phyloP scores from a whole-genome alignment of 1,284 basidiomycete species.

The Trichosporon coremiiforme region DNA sequence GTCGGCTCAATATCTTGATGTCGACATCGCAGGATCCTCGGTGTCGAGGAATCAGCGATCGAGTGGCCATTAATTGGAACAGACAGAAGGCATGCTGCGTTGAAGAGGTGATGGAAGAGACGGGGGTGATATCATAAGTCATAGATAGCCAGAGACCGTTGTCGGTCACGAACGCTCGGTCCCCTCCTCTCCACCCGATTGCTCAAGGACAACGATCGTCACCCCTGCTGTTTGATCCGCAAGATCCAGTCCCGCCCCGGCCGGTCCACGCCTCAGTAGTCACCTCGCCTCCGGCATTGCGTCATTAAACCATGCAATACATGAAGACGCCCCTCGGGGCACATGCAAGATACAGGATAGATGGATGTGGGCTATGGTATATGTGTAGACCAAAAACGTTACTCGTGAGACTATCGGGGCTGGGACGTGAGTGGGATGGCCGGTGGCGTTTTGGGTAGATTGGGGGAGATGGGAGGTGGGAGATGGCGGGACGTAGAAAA shows the following conservation, averaged over 20 bases:
- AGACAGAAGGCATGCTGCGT: too few relatives aligned
- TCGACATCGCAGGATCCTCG: too few relatives aligned
- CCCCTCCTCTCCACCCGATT: too few relatives aligned
- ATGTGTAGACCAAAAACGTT: background rate
- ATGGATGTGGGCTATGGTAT: background rate
- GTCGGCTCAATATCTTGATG: too few relatives aligned
- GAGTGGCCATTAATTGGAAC: too few relatives aligned
- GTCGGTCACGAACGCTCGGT: too few relatives aligned
- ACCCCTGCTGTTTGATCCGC: background rate
- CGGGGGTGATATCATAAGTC: too few relatives aligned
- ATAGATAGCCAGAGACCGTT: too few relatives aligned
- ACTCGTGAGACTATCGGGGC: background rate
- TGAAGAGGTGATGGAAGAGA: too few relatives aligned
- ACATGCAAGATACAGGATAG: slow-evolving; percentile 2
- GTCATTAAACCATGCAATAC: slow-evolving; percentile 12
- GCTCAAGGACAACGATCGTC: background rate
- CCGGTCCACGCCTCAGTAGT: background rate
- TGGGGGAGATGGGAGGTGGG: background rate
- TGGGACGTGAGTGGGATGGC: background rate
- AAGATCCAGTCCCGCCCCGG: background rate
- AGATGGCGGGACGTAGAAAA: background rate
- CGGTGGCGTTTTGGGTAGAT: background rate
- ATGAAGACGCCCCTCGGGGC: background rate
- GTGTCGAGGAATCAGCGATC: too few relatives aligned
- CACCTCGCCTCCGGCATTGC: background rate